Evolutionary conservation across 495 filamentous ascomycete genomes (phyloP), one percentile per base, ranked within the genome.

Genomic region (Lophiotrema nucula): DNA sequence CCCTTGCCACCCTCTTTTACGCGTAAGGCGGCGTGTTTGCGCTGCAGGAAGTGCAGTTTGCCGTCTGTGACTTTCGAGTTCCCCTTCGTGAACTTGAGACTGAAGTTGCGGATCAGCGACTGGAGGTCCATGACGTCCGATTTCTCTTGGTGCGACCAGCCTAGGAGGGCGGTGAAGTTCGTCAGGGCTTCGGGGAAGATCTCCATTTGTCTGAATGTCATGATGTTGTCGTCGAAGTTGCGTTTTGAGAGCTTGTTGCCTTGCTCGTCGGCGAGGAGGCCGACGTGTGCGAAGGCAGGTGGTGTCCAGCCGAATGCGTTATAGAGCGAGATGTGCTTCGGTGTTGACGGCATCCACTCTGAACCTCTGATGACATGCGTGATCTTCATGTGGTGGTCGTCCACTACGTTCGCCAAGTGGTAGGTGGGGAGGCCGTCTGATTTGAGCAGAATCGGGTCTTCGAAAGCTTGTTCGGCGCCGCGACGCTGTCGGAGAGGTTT

Each of bases 301-400:
- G 84, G 83, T n/a, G 77, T 67, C 93, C 93, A 98, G 2, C 84
- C 82, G 70, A 98, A 96, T 8, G 90, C 90, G 47, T 87, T 73
- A 72, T 98, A 97, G 25, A 98, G 72, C 13, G 84, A 82, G 51
- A 93, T 73, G 72, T 98, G 93, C 66, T 92, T 86, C 1, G 90
- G 92, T 0, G 93, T 97, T 0, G 90, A 92, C 15, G 90, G 79
- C 76, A 97, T 88, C 93, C 93, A 98, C 82, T 98, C 90, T 6
- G 85, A 81, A 46, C 90, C 93, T 37, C 93, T 83, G 47, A 97
- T 87, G 22, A 98, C 95, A 73, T 97, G 92, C 3, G 90, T 97
- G 67, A 98, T 95, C 47, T 87, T 71, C 93, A 98, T 98, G 46
- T 81, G 73, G 68, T 95, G 89, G 70, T 98, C 93, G 70, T 98